A percentile compares a stretch with the other conserved stretches of the same genome.
Conservation (phyloP, 129 eudicot genomes). For the Kitagawia praeruptora region DNA sequence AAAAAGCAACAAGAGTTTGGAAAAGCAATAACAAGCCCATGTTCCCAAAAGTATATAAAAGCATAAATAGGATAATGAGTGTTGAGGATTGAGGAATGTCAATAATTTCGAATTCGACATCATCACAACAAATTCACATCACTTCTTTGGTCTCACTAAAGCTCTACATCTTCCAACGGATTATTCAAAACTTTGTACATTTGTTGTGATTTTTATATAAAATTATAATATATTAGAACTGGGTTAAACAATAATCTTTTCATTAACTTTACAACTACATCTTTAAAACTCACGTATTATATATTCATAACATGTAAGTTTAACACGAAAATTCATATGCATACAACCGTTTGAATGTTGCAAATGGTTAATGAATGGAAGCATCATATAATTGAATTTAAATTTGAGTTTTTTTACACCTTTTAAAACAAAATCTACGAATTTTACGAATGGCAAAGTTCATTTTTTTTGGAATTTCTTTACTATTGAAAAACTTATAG, state of each 20-base stretch:
- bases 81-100: slow-evolving; percentile 18
- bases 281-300: no score
- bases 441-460: no score
- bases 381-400: no score
- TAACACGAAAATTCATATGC: no score
- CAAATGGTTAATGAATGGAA: no score
- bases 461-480: no score
- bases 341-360: no score
- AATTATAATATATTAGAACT: background rate
- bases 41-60: slow-evolving; percentile 27
- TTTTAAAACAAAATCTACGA: no score
- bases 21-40: slow-evolving; percentile 16
- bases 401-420: no score
- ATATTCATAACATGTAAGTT: no score
- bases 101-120: slow-evolving; percentile 27
- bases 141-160: slow-evolving; percentile 23
- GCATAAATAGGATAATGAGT: slow-evolving; percentile 15
- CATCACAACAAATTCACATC: slow-evolving; percentile 18
- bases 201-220: background rate
- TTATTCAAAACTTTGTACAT: background rate
- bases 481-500: no score
- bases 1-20: background rate
- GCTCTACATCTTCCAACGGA: background rate
- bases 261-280: background rate
- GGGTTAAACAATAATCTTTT: background rate